Base-by-base conservation (phyloP, 2,329 filamentous ascomycete genomes). In the Cryphonectria parasitica region DNA sequence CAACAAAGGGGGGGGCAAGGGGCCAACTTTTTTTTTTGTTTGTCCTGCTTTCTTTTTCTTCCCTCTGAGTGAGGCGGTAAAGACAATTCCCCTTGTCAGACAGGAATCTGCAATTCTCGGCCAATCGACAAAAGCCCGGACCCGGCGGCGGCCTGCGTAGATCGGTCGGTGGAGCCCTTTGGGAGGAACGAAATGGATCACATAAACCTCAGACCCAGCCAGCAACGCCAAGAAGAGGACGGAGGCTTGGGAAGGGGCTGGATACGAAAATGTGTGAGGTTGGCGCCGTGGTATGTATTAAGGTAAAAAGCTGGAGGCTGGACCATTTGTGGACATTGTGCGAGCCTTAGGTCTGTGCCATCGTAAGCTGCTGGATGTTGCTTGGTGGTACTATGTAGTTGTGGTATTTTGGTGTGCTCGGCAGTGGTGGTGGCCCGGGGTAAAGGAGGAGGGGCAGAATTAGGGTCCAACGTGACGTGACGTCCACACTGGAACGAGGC, bases 201-300 rank as follows among this genome's bases (percentile, higher is more conserved):
- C 54, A 34, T 28, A 31, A 31, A 31, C 28, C 15, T 28, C 25
- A 58, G 28, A 58, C 28, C 5, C 19, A 19, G 54, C 25, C 28
- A 58, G 25, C 52, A 56, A 3, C 54, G 54, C 54, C 54, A 58
- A 58, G 54, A 56, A 28, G 49, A 39, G 25, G n/a, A 28, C 22
- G 45, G 54, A 58, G 54, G 54, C 54, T 58, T 58, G 54, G n/a
- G 36, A 17, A 28, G 52, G 52, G 52, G 25, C 54, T 25, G 54
- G 54, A 58, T 58, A 58, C 28, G 54, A 58, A 31, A 56, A 58
- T 31, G 54, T 58, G 54, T 58, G 54, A 58, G 54, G 28, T 34
- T 58, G 54, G 54, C 25, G 25, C 19, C 15, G 25, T 49, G 45
- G 6, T n/a, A 49, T 49, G 45, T 49, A n/a, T 8, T 49, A 10